Percentiles rank a stretch among this genome's conserved stretches.
Evolutionary conservation across 2,329 filamentous ascomycete species (phyloP).

Genomic region (Ascochyta viciae-villosae): DNA sequence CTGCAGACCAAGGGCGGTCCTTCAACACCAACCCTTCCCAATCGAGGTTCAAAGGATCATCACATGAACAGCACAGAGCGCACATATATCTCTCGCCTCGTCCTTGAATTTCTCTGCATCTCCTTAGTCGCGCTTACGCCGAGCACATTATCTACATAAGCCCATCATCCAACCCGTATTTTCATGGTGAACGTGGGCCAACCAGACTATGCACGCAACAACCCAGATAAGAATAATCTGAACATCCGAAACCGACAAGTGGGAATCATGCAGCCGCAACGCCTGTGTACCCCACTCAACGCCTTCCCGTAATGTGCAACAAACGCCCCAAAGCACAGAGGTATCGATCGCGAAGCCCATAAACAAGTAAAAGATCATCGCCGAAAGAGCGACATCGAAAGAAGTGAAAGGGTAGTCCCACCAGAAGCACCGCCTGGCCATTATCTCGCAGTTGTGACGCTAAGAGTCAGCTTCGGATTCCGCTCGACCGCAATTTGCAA

Average conservation of each 20-base stretch:
- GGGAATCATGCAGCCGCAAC: constrained; percentile 20
- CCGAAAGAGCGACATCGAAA: not conserved
- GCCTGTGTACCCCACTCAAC: constrained; percentile 10
- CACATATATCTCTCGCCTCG: not conserved
- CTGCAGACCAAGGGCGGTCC: constrained; percentile 1
- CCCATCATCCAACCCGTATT: constrained; percentile 8
- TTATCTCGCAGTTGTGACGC: constrained; percentile 44
- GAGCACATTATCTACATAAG: constrained; percentile 5
- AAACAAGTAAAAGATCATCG: constrained; percentile 8
- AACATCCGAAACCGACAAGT: constrained; percentile 9
- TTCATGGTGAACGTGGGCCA: constrained; percentile 3
- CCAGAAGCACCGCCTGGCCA: not conserved
- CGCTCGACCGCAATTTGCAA: constrained; percentile 79
- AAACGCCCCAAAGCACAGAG: constrained; percentile 20
- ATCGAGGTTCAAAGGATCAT: not conserved
- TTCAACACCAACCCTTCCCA: not conserved
- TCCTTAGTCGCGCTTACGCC: constrained; percentile 10
- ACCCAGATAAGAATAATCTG: constrained; percentile 9
- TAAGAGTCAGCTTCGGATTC: constrained; percentile 84
- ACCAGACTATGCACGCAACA: constrained; percentile 15
- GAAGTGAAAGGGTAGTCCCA: constrained; percentile 4
- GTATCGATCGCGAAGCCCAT: constrained; percentile 19
- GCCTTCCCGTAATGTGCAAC: constrained; percentile 13
- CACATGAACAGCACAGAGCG: not conserved
- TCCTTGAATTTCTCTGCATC: constrained; percentile 9